Conservation (phyloP, 345 rosid species). For the Salix udensis region DNA sequence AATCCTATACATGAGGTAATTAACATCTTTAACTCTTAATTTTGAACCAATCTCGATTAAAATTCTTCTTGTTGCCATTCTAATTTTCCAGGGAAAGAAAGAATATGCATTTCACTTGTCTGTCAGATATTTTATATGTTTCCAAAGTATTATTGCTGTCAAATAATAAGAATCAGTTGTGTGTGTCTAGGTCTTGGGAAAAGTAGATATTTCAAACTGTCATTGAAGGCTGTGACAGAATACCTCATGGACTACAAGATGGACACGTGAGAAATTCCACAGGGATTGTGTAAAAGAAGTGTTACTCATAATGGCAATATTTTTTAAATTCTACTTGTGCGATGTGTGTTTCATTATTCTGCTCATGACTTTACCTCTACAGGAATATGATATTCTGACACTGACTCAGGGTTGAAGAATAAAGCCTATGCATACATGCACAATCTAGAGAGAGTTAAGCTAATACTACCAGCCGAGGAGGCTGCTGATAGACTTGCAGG, state of each 20-base stretch:
- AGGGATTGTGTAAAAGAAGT: neutral
- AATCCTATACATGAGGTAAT: slow-evolving; percentile 25
- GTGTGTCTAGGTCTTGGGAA: neutral
- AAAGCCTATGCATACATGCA: neutral
- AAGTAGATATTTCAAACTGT: neutral
- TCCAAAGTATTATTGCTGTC: neutral
- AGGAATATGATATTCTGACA: neutral
- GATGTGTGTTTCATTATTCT: neutral
- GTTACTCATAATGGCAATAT: neutral
- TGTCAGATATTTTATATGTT: neutral
- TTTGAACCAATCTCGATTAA: neutral
- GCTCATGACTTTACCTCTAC: neutral
- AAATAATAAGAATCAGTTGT: neutral
- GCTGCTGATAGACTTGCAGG: neutral
- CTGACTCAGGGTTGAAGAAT: slow-evolving; percentile 9
- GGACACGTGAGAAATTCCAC: neutral
- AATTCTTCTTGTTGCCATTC: neutral
- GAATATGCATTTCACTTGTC: neutral
- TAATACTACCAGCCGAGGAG: neutral
- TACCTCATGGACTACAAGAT: no score
- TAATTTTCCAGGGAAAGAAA: neutral
- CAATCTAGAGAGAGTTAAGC: neutral
- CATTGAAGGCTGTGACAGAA: neutral
- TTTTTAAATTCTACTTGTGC: neutral
- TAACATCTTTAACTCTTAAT: neutral